Base-by-base conservation (phyloP, 306 rosid species). In the Abrus pulchellus region DNA sequence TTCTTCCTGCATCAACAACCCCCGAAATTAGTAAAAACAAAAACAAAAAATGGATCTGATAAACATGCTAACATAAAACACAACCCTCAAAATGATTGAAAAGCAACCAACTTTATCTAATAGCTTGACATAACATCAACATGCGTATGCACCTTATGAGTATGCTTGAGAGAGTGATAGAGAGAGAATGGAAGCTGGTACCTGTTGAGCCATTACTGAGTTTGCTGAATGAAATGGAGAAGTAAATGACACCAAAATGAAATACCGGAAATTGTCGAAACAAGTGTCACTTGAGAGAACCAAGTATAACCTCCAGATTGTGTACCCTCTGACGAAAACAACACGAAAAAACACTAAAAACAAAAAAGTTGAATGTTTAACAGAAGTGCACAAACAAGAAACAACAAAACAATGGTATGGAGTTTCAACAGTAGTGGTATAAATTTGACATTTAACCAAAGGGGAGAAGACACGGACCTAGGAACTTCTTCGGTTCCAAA, bases 141-240 rank as follows among this genome's bases (percentile, higher is more conserved):
- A 41, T 54, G 6, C 1, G 13, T 52, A 52, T 32, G 66, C 72
- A 48, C 50, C 44, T 7, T 45, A 57, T 49, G 10, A 36, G 7
- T 8, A 28, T 32, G 5, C 13, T 59, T 55, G 40, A 28, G 11
- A n/a, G 20, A 6, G 56, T 6, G 49, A 10, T 32, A 9, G 48
- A 79, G 67, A 36, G 48, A 41, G 12, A 33, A 32, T 28, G 14
- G 36, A 77, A 52, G 68, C 55, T 11, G 41, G 71, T 80, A 87
- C 97, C 92, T 82, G 92, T 49, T 75, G 88, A 87, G 86, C 92
- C 97, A 92, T 90, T 74, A 59, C 68, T 76, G 45, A 56, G 11
- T 62, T 28, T 65, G 57, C 75, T 49, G 83, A 69, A 78, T 43
- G 77, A 73, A 54, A 28, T 53, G 70, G 54, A 48, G 67, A 1